A percentile compares a stretch with the other conserved stretches of the same genome.
phyloP scores from a whole-genome alignment of 495 filamentous ascomycete genomes.

The Daldinia caldariorum region DNA sequence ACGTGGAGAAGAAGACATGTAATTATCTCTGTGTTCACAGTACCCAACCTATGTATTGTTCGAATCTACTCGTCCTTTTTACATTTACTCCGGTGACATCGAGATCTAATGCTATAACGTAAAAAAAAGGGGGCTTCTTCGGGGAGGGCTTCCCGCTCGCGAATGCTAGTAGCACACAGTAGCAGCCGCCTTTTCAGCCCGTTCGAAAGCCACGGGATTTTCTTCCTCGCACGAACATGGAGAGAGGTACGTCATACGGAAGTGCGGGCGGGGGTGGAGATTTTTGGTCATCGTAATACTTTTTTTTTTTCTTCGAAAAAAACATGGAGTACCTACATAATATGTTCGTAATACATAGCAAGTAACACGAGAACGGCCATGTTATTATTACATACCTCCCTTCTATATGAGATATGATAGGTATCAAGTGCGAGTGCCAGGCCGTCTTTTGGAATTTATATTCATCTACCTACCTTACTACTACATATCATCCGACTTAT shows the following conservation, averaged over 20 bases:
- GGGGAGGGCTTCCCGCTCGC: conserved; percentile 6
- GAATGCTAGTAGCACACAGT: not conserved
- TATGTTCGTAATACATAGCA: not conserved
- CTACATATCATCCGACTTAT: not conserved
- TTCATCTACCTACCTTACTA: not conserved
- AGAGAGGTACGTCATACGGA: conserved; percentile 31
- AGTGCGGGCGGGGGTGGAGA: conserved; percentile 40
- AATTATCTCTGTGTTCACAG: too few species aligned
- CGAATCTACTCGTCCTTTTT: not conserved
- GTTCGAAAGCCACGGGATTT: conserved; percentile 15
- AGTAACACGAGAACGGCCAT: conserved; percentile 29
- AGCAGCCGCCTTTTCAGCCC: not conserved
- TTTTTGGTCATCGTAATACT: conserved; percentile 25
- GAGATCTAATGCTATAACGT: conserved; percentile 16
- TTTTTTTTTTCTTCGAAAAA: too few species aligned
- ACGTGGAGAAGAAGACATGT: conserved; percentile 1
- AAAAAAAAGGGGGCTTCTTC: conserved; percentile 23
- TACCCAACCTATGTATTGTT: too few species aligned
- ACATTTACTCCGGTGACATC: conserved; percentile 18
- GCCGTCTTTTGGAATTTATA: not conserved
- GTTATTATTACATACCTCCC: too few species aligned
- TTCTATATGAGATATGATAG: not conserved
- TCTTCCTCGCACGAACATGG: conserved; percentile 16
- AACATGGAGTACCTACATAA: not conserved
- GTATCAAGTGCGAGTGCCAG: not conserved